Evolutionary conservation across 192 early-diverging fungal genomes (phyloP), one percentile per base, ranked within the genome.

Genomic region (Rhizophlyctis rosea): DNA sequence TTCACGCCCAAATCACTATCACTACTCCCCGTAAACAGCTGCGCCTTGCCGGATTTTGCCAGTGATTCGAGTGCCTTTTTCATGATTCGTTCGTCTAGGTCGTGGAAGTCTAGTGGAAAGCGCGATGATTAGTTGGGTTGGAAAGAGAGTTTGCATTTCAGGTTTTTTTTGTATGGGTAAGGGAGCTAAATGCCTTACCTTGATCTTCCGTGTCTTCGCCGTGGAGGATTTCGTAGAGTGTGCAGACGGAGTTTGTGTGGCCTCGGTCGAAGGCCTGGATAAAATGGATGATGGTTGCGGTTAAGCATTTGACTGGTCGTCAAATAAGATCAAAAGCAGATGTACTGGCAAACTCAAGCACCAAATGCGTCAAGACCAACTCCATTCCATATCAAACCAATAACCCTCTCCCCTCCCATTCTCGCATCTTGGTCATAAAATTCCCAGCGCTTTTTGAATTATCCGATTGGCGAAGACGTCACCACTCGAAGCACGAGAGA

Each of bases 201-300:
- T 85, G 77, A 13, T 78, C 92, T 36, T 78, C 86, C 0, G 88
- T 80, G 62, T 80, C 73, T 44, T 98, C 95, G 25, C 91, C 92
- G 54, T 94, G 89, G 18, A 88, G 72, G 59, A 98, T 76, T 75
- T 98, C 95, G 67, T 91, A 95, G 25, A 89, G 66, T 3, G 93
- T 98, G 67, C 92, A 76, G 51, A 98, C 86, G 0, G 88, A 82
- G 68, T 89, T 91, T 59, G 84, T 85, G 59, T 88, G 70, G 11
- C 93, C 93, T 50, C 62, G 70, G 18, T 87, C 83, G 59, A 81
- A 83, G 1, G 85, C 78, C 86, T 89, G 59, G 62, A 14, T 14
- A 62, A 14, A 28, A 24, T 1, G 29, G 16, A 30, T 1, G 47
- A 1, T 57, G 30, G 21, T 13, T 1, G 27, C 18, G 27, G 23